Conservation (phyloP, 106 monocot species). For the Acorus gramineus region DNA sequence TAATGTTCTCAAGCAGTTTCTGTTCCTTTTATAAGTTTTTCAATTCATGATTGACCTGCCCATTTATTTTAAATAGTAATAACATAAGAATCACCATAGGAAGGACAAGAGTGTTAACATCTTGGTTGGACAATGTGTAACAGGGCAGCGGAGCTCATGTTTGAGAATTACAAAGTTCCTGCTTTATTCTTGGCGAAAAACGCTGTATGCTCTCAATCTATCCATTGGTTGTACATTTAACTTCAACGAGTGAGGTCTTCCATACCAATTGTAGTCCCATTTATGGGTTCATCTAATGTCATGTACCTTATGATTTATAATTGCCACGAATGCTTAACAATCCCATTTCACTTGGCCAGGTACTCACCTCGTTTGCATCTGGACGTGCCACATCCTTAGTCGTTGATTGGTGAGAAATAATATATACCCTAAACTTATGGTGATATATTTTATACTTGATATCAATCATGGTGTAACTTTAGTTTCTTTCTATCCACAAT, state of each 20-base stretch:
- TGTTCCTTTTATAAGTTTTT: not conserved
- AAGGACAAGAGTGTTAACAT: too few species aligned
- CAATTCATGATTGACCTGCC: not conserved
- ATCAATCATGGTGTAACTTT: too few species aligned
- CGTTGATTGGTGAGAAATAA: conserved; percentile 66
- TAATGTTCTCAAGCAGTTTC: too few species aligned
- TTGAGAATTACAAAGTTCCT: conserved; percentile 96
- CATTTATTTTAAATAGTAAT: not conserved
- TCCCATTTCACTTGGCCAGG: conserved; percentile 31
- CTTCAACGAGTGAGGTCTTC: not conserved
- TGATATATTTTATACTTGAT: not conserved
- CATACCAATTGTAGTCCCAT: not conserved
- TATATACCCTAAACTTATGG: conserved; percentile 1
- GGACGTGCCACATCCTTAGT: conserved; percentile 93
- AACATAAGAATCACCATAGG: too few species aligned
- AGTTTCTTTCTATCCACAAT: too few species aligned
- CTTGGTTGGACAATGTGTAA: conserved; percentile 1
- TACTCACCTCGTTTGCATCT: conserved; percentile 98
- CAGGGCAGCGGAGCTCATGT: conserved; percentile 94
- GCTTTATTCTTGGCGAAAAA: conserved; percentile 96
- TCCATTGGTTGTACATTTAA: not conserved
- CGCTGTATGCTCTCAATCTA: conserved; percentile 49
- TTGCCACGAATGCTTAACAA: not conserved
- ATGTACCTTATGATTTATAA: too few species aligned
- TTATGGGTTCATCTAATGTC: not conserved